phyloP scores from a whole-genome alignment of 2,329 filamentous ascomycete genomes.

The Aspergillus japonicus region DNA sequence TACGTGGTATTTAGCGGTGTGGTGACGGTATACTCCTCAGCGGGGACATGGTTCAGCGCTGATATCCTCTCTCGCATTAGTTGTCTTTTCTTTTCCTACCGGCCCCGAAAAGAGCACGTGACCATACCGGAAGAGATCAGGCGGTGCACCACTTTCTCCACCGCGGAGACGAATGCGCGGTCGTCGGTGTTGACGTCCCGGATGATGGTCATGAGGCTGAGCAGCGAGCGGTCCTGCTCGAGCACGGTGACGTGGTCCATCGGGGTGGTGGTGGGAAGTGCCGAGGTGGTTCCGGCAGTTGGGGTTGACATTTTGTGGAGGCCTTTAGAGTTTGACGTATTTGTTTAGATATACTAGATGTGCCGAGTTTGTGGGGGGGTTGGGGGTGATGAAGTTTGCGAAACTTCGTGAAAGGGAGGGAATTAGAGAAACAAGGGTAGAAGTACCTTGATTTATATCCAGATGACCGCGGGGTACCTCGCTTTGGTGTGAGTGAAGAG shows the following conservation, averaged over 20 bases:
- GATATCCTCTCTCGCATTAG: background rate
- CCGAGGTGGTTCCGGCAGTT: background rate
- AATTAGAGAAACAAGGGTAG: background rate
- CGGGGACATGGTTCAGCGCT: slow-evolving; percentile 21
- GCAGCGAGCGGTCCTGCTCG: slow-evolving; percentile 12
- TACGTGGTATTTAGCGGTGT: slow-evolving; percentile 18
- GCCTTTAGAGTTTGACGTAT: background rate
- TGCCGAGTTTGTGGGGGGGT: background rate
- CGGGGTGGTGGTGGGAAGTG: background rate
- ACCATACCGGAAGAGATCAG: slow-evolving; percentile 14
- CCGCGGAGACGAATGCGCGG: slow-evolving; percentile 11
- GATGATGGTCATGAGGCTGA: slow-evolving; percentile 20
- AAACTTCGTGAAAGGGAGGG: background rate
- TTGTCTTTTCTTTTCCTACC: background rate
- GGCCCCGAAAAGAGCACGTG: background rate
- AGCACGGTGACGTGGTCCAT: slow-evolving; percentile 9
- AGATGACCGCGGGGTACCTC: background rate
- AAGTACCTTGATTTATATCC: background rate
- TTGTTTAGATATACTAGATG: background rate
- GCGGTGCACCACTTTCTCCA: slow-evolving; percentile 13
- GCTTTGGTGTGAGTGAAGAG: background rate
- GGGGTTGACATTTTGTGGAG: background rate
- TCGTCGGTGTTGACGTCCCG: slow-evolving; percentile 14
- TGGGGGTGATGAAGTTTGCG: background rate
- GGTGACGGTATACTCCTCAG: slow-evolving; percentile 7